phyloP scores from a whole-genome alignment of 2,329 filamentous ascomycete genomes.

The Onygenales sp. region DNA sequence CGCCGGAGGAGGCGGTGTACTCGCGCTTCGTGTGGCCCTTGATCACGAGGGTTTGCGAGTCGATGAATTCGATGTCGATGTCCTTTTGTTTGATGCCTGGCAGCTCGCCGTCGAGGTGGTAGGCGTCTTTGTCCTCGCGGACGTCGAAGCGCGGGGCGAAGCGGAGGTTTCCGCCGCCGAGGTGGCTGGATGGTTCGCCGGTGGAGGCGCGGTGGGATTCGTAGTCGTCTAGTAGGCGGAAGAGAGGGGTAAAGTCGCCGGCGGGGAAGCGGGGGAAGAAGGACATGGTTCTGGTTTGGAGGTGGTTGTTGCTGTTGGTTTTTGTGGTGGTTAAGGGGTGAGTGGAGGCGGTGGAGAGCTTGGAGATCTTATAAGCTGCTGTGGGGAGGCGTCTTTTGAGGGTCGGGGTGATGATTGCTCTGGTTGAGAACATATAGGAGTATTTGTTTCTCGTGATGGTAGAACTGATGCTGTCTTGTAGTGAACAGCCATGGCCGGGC shows the following conservation, averaged over 20 bases:
- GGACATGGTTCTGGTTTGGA: conserved; percentile 25
- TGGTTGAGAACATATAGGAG: too few species aligned
- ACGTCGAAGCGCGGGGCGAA: conserved; percentile 37
- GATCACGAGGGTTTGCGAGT: conserved; percentile 35
- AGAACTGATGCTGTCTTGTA: too few species aligned
- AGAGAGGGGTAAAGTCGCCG: conserved; percentile 30
- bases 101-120: conserved; percentile 37
- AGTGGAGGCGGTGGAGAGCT: background rate
- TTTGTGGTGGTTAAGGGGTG: background rate
- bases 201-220: conserved; percentile 21
- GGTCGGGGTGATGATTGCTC: background rate
- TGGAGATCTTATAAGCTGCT: background rate
- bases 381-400: background rate
- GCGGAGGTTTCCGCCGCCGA: conserved; percentile 9
- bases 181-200: background rate
- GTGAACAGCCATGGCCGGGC: too few species aligned
- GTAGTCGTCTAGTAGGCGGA: conserved; percentile 35
- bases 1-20: conserved; percentile 16
- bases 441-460: too few species aligned
- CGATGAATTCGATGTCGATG: conserved; percentile 38
- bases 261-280: conserved; percentile 27
- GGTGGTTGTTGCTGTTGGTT: background rate
- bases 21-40: conserved; percentile 30
- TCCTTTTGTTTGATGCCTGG: conserved; percentile 35
- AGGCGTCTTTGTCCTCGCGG: conserved; percentile 30